Evolutionary conservation across 148 eudicot species (phyloP).

Genomic region (Cornus kousa): DNA sequence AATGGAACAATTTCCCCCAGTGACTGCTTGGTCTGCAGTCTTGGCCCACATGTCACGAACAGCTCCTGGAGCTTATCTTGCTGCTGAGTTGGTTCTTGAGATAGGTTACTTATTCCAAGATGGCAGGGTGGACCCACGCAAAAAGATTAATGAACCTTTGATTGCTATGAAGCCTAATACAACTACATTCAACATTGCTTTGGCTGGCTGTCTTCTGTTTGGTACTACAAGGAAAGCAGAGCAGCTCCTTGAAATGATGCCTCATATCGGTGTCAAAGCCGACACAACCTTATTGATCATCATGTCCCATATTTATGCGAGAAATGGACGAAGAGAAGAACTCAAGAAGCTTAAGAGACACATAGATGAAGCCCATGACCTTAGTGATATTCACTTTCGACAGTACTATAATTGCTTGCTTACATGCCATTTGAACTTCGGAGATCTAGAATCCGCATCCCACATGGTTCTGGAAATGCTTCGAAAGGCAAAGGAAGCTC

Average conservation of each 20-base stretch:
- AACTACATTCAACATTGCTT: constrained; percentile 50
- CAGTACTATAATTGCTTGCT: constrained; percentile 82
- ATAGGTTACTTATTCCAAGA: constrained; percentile 84
- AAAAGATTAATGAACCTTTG: constrained; percentile 69
- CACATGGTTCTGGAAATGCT: constrained; percentile 89
- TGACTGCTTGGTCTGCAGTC: constrained; percentile 68
- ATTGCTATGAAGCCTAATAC: constrained; percentile 88
- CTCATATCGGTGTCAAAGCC: constrained; percentile 68
- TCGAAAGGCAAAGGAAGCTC: constrained; percentile 80
- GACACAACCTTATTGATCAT: constrained; percentile 66
- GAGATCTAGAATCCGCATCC: constrained; percentile 76
- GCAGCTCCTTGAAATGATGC: constrained; percentile 89
- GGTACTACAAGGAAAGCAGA: constrained; percentile 81
- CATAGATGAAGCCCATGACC: constrained; percentile 66
- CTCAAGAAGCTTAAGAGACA: constrained; percentile 79
- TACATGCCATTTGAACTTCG: constrained; percentile 77
- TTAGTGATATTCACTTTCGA: constrained; percentile 64
- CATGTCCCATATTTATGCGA: constrained; percentile 81
- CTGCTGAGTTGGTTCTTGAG: constrained; percentile 87
- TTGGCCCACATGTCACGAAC: constrained; percentile 71
- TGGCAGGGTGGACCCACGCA: constrained; percentile 93
- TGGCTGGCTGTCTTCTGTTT: constrained; percentile 76
- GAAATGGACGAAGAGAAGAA: constrained; percentile 87
- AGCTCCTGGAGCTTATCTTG: constrained; percentile 71
- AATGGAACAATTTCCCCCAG: constrained; percentile 67